Base-by-base conservation (phyloP, 345 rosid species). In the Linum lewisii region DNA sequence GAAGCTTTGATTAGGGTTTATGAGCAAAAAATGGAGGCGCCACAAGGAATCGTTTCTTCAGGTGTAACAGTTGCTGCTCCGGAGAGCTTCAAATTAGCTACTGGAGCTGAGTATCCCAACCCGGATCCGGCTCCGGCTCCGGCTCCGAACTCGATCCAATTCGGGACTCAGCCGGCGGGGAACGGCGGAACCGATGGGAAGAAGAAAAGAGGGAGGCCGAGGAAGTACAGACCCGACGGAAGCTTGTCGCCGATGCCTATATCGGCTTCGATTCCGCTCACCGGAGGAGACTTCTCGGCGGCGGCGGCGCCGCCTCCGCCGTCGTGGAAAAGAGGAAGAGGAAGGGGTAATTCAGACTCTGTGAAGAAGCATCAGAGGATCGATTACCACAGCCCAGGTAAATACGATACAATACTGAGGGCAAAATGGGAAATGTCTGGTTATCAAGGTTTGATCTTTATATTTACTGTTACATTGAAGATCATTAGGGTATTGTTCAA, bases 131-230 rank as follows among this genome's bases (percentile, higher is more conserved):
- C 69, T 61, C 54, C 74, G 32, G 38, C 25, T 54, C 14, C 71
- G 18, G 47, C 13, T 42, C 1, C 2, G 18, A 42, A 42, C 14
- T 42, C 20, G 23, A 2, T 38, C 64, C 54, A 52, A 26, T 58
- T 21, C 20, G 54, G 55, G 47, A 63, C 59, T 24, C 57, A 59
- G 50, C 58, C 77, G 16, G 71, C 34, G 34, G n/a, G 59, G 47
- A 16, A 58, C 24, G 51, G 64, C 59, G 79, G 70, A 14, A 38
- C 79, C 10, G 79, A 72, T 21, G 42, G 58, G 70, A 94, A 84
- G 81, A 93, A 87, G 80, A 89, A 84, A 79, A 82, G 99, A 75
- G 97, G 97, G 6, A 78, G 97, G 65, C 97, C 99, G 5, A 82
- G 90, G 62, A 93, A 93, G 82, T 82, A 77, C 66, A 76, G 80